These are phyloP conservation scores for Naematelia encephala DNA, from an alignment of 768 basidiomycete genomes.

Conservation along the genomic window DNA sequence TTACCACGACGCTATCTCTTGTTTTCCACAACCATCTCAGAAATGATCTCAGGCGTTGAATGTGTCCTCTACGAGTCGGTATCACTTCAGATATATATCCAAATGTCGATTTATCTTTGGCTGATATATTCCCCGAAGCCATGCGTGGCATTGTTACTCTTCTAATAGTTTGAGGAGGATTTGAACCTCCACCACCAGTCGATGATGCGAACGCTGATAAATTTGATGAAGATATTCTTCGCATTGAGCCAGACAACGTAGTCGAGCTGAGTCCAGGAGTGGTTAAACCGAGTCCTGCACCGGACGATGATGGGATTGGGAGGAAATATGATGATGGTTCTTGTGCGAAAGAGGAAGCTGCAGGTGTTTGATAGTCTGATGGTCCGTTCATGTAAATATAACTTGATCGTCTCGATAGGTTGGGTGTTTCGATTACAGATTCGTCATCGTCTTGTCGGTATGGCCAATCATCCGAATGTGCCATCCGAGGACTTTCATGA, in stretches of 20 bases:
- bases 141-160: constrained; percentile 36
- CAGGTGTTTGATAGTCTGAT: constrained; percentile 4
- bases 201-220: not conserved
- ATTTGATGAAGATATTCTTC: constrained; percentile 16
- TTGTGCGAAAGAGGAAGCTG: constrained; percentile 6
- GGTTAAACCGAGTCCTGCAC: constrained; percentile 12
- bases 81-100: constrained; percentile 20
- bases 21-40: constrained; percentile 36
- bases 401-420: constrained; percentile 27
- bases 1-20: constrained; percentile 41
- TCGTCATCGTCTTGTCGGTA: constrained; percentile 13
- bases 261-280: constrained; percentile 2
- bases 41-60: constrained; percentile 22
- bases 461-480: constrained; percentile 1
- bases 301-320: constrained; percentile 18
- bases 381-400: constrained; percentile 36
- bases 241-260: constrained; percentile 4
- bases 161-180: constrained; percentile 1
- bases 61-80: not conserved
- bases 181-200: not conserved
- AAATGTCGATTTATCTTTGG: constrained; percentile 40
- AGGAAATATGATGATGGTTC: constrained; percentile 31
- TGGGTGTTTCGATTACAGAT: constrained; percentile 24
- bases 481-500: constrained; percentile 19
- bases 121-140: constrained; percentile 34